Evolutionary conservation across 371 early-diverging fungal genomes (phyloP), one percentile per base, ranked within the genome.

Genomic region (Rhizoclosmatium hyalinum): DNA sequence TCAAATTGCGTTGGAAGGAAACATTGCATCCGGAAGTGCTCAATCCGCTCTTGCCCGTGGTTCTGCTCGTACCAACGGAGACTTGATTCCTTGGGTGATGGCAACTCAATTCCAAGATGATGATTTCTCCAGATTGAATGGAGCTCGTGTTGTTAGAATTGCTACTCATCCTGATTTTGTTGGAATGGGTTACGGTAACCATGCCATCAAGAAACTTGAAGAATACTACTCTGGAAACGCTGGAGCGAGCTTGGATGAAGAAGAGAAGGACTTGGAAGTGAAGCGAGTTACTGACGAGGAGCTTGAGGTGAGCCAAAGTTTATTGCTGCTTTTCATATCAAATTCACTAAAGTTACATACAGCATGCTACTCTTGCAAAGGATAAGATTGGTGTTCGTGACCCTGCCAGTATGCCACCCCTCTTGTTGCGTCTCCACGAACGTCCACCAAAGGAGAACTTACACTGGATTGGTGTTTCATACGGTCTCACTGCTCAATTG

Each of bases 111-210:
- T 94, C 90, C 96, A 96, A 85, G 98, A 98, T 82, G 94, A 94
- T 73, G 97, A 96, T 77, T 97, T 99, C 85, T 96, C 97, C 2
- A 85, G 92, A 39, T 86, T 96, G 47, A 93, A 93, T 1, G 99
- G 99, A 46, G 95, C 98, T 14, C 92, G 99, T 72, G 91, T 99
- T n/a, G 98, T 99, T n/a, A 94, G 99, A 72, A 98, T 99, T 75
- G 99, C 99, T 44, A 97, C 99, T 0, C 98, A 98, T 82, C 99
- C 99, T 3, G 98, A 98, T 74, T 98, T 96, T 80, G 88, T 92
- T 62, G 90, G 93, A 76, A 99, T 98, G 99, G 99, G 99, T 3
- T 99, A 98, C 83, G 99, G 99, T 1, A 84, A 91, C 21, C 88
- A 94, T 19, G 95, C 97, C 4, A 81, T 99, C 43, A 92, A 94